A percentile compares a stretch with the other conserved stretches of the same genome.
These are phyloP conservation scores for Saccharomyces hybrid DNA, from an alignment of 1,139 yeast species.

Conservation along the genomic window DNA sequence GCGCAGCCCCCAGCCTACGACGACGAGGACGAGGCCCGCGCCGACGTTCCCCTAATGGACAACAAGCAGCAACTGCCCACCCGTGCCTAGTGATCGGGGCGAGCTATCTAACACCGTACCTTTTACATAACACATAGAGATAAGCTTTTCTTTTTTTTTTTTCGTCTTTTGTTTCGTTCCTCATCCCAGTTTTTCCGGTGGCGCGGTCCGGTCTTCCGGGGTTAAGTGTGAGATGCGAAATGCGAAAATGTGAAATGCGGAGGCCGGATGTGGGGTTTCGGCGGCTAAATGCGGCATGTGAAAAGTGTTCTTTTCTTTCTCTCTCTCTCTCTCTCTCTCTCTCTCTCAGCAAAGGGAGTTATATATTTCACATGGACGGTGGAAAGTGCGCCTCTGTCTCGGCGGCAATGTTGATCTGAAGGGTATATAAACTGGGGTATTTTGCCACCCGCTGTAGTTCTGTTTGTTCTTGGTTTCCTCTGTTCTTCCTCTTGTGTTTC, in stretches of 20 bases:
- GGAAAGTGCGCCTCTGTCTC: neutral
- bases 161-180: neutral
- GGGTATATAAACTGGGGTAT: neutral
- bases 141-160: neutral
- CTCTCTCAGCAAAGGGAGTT: neutral
- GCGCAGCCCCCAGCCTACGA: neutral
- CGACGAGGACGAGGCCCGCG: neutral
- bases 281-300: slow-evolving; percentile 1
- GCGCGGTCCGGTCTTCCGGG: neutral
- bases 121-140: neutral
- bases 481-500: neutral
- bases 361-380: neutral
- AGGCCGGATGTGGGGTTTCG: neutral
- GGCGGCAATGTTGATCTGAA: neutral
- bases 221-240: neutral
- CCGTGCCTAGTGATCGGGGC: neutral
- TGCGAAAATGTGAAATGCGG: neutral
- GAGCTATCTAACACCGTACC: neutral
- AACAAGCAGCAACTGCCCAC: neutral
- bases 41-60: neutral
- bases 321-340: neutral
- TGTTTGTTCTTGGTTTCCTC: neutral
- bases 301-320: neutral
- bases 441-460: neutral
- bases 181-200: neutral